Evolutionary conservation across 2,329 filamentous ascomycete genomes (phyloP), one percentile per base, ranked within the genome.

Genomic region (Elsinoe necatrix): DNA sequence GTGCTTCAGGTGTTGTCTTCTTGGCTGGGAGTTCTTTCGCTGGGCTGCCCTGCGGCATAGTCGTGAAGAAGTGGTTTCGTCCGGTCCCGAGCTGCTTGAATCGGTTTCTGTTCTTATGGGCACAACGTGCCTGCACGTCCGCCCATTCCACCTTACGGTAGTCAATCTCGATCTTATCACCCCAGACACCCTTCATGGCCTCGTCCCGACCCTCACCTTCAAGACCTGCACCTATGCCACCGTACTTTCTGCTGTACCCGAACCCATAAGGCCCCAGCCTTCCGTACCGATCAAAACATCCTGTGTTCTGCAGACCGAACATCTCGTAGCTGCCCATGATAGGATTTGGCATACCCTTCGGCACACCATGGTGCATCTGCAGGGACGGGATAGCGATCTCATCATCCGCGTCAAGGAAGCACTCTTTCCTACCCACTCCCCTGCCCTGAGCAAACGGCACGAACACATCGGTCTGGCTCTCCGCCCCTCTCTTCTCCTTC

Each of bases 261-360:
- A 89, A 82, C 0, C 92, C 92, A 64, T 98, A 98, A 0, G 92
- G 87, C 0, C 89, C 91, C 27, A 93, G 81, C 61, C 90, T 81
- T 2, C 92, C 92, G 67, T 88, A 95, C 1, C 93, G 81, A 63
- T 98, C 93, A 67, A 95, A 96, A 73, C 93, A 98, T 47, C 96
- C 81, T 65, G 95, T 86, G 62, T 95, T 82, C 16, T 86, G 82
- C 34, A 97, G 74, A 0, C 84, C 85, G 11, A 97, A 72, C 39
- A 92, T 70, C 8, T 90, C 83, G 65, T 95, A 91, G 0, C 89
- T 95, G n/a, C 93, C 93, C 66, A 92, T 80, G 1, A 88, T 81
- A 58, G 89, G 81, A 50, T 93, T 82, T 0, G 93, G 93, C 68
- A 95, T 95, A 0, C 91, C 92, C 58, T 81, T 78, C 0, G 90